phyloP scores from a whole-genome alignment of 2,329 filamentous ascomycete genomes.

The Xylaria sp. region DNA sequence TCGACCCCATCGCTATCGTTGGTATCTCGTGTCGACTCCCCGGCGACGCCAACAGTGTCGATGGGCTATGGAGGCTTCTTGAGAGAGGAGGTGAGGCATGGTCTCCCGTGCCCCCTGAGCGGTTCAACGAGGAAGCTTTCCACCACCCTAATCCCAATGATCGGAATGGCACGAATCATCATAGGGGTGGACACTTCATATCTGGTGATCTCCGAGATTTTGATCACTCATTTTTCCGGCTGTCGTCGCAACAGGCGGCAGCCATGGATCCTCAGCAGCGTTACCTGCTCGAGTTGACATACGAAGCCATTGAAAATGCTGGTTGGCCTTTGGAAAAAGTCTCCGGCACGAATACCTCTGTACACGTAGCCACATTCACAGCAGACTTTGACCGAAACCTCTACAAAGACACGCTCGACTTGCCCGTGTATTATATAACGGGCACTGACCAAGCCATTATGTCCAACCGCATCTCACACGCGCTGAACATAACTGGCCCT shows the following conservation, averaged over 20 bases:
- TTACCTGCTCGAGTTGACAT: conserved; percentile 12
- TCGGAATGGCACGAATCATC: conserved; percentile 10
- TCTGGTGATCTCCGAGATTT: conserved; percentile 14
- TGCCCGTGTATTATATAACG: conserved; percentile 30
- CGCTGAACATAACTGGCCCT: conserved; percentile 30
- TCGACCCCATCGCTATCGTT: conserved; percentile 10
- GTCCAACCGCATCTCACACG: conserved; percentile 28
- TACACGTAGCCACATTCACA: conserved; percentile 11
- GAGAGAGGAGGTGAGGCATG: conserved; percentile 6
- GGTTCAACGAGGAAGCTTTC: conserved; percentile 14
- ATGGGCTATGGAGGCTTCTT: conserved; percentile 13
- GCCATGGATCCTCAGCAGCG: conserved; percentile 18
- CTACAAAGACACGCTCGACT: conserved; percentile 25
- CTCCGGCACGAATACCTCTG: conserved; percentile 8
- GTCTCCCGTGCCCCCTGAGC: conserved; percentile 9
- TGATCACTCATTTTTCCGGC: conserved; percentile 16
- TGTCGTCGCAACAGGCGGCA: conserved; percentile 8
- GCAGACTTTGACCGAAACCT: conserved; percentile 14
- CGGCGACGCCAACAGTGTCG: conserved; percentile 10
- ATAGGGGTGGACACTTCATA: conserved; percentile 17
- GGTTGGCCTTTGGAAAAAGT: conserved; percentile 2
- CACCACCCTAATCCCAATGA: conserved; percentile 14
- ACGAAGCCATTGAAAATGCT: conserved; percentile 15
- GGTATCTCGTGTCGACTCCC: conserved; percentile 16
- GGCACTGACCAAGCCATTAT: conserved; percentile 31